Evolutionary conservation across 495 filamentous ascomycete species (phyloP).

Genomic region (Immersiella caudata): DNA sequence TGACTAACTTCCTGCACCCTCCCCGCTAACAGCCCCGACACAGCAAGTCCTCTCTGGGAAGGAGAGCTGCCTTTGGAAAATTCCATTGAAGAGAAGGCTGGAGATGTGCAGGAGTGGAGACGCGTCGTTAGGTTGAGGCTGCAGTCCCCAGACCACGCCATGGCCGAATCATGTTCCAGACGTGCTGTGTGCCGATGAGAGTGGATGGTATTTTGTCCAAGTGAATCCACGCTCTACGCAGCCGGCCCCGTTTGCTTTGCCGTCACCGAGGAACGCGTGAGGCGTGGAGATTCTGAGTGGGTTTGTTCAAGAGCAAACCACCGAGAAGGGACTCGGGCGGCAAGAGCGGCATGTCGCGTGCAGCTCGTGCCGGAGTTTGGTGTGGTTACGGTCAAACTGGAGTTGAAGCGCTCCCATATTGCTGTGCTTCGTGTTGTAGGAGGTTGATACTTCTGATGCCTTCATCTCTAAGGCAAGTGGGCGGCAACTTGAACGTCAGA

Average conservation of each 20-base stretch:
- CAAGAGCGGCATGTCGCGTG: not conserved
- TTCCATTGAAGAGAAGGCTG: not conserved
- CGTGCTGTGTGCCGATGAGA: not conserved
- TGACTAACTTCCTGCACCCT: not conserved
- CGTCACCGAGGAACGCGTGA: not conserved
- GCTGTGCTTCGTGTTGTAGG: not conserved
- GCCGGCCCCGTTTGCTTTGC: not conserved
- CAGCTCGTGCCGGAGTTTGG: not conserved
- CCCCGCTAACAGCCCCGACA: not conserved
- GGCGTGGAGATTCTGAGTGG: not conserved
- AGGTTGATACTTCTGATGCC: not conserved
- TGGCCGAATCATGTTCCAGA: not conserved
- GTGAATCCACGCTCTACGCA: not conserved
- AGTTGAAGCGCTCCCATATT: not conserved
- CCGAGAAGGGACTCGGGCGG: not conserved
- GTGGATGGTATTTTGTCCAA: not conserved
- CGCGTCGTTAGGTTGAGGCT: not conserved
- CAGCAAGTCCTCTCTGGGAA: not conserved
- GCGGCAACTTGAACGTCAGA: not conserved
- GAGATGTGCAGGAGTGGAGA: not conserved
- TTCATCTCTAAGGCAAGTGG: not conserved
- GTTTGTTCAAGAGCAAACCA: not conserved
- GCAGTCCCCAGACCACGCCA: not conserved
- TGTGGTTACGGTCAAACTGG: not conserved
- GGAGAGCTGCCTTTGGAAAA: not conserved